Evolutionary conservation across 768 basidiomycete species (phyloP).

Genomic region (Mrakia gelida): DNA sequence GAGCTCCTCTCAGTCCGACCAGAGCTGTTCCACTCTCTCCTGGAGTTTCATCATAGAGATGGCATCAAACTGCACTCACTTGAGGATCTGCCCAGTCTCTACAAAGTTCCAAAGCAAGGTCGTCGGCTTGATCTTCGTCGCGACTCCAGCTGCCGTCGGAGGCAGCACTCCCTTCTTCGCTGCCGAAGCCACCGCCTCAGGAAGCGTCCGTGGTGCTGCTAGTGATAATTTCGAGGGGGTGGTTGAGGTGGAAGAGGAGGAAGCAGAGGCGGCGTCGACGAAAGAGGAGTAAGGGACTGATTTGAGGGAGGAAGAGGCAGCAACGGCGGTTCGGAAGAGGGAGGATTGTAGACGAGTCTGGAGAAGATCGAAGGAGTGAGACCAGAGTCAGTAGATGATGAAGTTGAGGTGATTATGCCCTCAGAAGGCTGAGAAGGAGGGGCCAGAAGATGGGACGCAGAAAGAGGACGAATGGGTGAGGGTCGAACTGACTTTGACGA

Average conservation of each 20-base stretch:
- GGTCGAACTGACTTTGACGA: conserved; percentile 61
- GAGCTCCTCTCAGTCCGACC: no score
- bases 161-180: not conserved
- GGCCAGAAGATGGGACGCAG: not conserved
- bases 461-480: conserved; percentile 3
- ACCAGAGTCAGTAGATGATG: not conserved
- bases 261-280: conserved; percentile 15
- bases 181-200: conserved; percentile 1
- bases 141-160: not conserved
- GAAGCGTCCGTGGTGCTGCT: conserved; percentile 7
- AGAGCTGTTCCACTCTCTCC: not conserved
- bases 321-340: conserved; percentile 54
- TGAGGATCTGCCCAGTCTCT: conserved; percentile 83
- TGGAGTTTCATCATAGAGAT: no score
- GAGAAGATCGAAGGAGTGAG: not conserved
- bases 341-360: conserved; percentile 85
- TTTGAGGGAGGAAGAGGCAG: not conserved
- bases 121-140: conserved; percentile 46
- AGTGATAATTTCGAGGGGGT: not conserved
- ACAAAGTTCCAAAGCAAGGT: conserved; percentile 81
- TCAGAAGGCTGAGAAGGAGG: not conserved
- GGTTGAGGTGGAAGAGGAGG: not conserved
- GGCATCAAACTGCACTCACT: conserved; percentile 52
- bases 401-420: not conserved
- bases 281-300: conserved; percentile 30